Base-by-base conservation (phyloP, 2,329 filamentous ascomycete genomes). In the Phyllosticta paracitricarpa region DNA sequence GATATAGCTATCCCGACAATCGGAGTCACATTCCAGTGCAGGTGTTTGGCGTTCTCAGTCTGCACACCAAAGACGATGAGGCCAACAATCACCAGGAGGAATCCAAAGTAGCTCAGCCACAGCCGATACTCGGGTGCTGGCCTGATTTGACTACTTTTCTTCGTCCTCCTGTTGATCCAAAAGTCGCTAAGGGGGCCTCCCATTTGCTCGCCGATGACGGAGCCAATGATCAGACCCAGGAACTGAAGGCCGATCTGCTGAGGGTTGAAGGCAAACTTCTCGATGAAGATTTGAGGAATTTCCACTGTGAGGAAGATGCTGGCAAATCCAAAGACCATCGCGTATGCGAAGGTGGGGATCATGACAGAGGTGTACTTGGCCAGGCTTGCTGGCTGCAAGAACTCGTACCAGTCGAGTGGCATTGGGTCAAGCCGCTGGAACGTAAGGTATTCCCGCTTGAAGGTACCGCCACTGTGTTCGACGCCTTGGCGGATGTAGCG, bases 201-300 rank as follows among this genome's bases (percentile, higher is more conserved):
- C 7, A 84, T 67, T 66, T 83, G 82, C 68, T 86, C 83, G 22
- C 83, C 83, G 9, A 85, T 73, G 4, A 85, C 68, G 1, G 78
- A 79, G 1, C 84, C 83, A 35, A 85, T 75, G 56, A 86, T 81
- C 56, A 84, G 73, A 2, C 78, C 78, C 7, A 84, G 71, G 65
- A 82, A 83, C 62, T 85, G 82, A 1, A 86, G 75, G 0, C 83
- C 83, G 6, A 85, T 74, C 62, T 84, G 78, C 68, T 85, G 77
- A 0, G 81, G 70, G 66, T 82, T 81, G 72, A 86, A 79, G 14
- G 77, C 77, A 61, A 84, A 87, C 63, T 81, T 80, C 35, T 76
- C 70, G 5, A 77, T 75, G 64, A 84, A 82, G 1, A 86, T 74
- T 62, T 84, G 81, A 0, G 83, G 83, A 3, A 86, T 81, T 65